Conservation (phyloP, 2,329 filamentous ascomycete genomes). For the Botrytis aclada region DNA sequence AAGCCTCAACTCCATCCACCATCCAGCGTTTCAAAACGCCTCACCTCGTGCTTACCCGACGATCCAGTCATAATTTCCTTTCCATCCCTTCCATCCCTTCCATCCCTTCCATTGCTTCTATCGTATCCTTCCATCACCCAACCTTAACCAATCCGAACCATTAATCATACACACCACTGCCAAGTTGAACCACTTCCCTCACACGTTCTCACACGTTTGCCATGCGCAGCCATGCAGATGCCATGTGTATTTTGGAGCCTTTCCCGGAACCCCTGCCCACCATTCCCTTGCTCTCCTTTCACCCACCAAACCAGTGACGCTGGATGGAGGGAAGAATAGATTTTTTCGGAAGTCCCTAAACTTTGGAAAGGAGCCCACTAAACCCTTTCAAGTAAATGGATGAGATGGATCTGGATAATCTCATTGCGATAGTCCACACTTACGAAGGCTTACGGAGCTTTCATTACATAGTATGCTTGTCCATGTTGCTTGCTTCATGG, state of each 20-base stretch:
- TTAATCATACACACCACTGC: not conserved
- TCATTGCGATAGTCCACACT: not conserved
- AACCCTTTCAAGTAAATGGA: not conserved
- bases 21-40: not conserved
- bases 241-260: constrained; percentile 6
- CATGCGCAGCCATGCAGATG: not conserved
- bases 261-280: not conserved
- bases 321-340: not conserved
- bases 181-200: not conserved
- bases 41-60: not conserved
- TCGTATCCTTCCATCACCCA: not conserved
- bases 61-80: not conserved
- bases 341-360: not conserved
- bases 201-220: not conserved
- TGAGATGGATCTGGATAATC: not conserved
- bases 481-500: not conserved
- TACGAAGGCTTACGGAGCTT: constrained; percentile 1
- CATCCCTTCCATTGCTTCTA: not conserved
- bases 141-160: not conserved
- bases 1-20: too few species aligned
- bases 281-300: not conserved
- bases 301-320: not conserved
- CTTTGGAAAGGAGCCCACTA: not conserved
- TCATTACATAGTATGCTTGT: not conserved
- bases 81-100: not conserved